Percentiles rank a stretch among this genome's conserved stretches.
phyloP scores from a whole-genome alignment of 2,329 filamentous ascomycete species.

The Emmonsia crescens region DNA sequence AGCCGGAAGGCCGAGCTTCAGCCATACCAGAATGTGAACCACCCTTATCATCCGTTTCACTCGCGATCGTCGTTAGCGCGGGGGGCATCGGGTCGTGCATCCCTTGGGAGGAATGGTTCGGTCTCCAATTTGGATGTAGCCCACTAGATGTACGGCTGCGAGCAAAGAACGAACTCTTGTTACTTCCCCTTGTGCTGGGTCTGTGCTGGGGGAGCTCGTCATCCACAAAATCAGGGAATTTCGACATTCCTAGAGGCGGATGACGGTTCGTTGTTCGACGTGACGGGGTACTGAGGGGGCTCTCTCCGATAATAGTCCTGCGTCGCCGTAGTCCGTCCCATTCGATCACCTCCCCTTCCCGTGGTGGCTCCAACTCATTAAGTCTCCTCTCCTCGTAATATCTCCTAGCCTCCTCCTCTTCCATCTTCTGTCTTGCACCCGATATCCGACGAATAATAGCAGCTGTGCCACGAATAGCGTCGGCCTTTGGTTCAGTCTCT shows the following conservation, averaged over 20 bases:
- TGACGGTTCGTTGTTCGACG: conserved; percentile 45
- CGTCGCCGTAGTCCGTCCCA: conserved; percentile 85
- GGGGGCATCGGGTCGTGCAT: conserved; percentile 48
- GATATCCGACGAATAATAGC: conserved; percentile 81
- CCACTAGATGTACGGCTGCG: conserved; percentile 29
- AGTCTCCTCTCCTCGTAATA: conserved; percentile 66
- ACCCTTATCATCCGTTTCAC: conserved; percentile 3
- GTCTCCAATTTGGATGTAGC: conserved; percentile 28
- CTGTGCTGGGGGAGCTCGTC: conserved; percentile 38
- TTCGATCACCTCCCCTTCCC: conserved; percentile 70
- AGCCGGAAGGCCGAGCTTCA: not conserved
- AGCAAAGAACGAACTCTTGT: conserved; percentile 26
- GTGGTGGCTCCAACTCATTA: conserved; percentile 62
- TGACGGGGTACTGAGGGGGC: conserved; percentile 26
- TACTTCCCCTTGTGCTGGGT: conserved; percentile 21
- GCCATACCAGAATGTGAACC: not conserved
- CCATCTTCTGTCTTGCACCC: conserved; percentile 60
- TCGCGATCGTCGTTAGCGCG: conserved; percentile 45
- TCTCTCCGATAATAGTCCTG: conserved; percentile 44
- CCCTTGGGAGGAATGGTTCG: conserved; percentile 20
- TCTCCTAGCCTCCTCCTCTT: conserved; percentile 66
- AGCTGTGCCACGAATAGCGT: conserved; percentile 83
- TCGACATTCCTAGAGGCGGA: conserved; percentile 78
- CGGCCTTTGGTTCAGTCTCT: conserved; percentile 92
- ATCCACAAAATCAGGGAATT: conserved; percentile 60